A percentile compares a stretch with the other conserved stretches of the same genome.
phyloP scores from a whole-genome alignment of 495 filamentous ascomycete genomes.

The Aspergillus saccharolyticus region DNA sequence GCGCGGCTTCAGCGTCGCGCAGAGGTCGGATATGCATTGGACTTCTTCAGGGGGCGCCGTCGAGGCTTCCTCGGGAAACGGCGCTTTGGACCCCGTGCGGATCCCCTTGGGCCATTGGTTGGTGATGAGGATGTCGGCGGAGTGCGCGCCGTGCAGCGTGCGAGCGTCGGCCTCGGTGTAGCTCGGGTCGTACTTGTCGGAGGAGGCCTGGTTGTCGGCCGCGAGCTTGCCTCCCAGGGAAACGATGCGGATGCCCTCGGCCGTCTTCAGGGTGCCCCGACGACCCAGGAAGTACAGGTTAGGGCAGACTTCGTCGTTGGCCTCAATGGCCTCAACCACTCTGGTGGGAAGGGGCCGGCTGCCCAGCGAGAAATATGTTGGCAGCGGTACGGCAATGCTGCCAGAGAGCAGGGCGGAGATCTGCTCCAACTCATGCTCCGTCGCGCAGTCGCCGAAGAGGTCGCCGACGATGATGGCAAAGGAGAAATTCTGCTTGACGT shows the following conservation, averaged over 20 bases:
- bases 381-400: slow-evolving; percentile 63
- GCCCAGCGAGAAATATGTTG: slow-evolving; percentile 84
- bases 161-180: slow-evolving; percentile 76
- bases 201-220: slow-evolving; percentile 48
- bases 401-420: slow-evolving; percentile 64
- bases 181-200: slow-evolving; percentile 60
- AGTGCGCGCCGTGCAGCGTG: slow-evolving; percentile 63
- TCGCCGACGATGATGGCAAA: slow-evolving; percentile 81
- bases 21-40: slow-evolving; percentile 67
- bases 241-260: slow-evolving; percentile 81
- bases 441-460: slow-evolving; percentile 55
- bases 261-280: slow-evolving; percentile 77
- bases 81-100: slow-evolving; percentile 53
- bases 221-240: slow-evolving; percentile 69
- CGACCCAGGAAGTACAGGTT: slow-evolving; percentile 88
- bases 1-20: slow-evolving; percentile 67
- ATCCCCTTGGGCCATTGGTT: slow-evolving; percentile 76
- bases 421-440: slow-evolving; percentile 50
- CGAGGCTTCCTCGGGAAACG: slow-evolving; percentile 39
- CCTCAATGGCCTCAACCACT: slow-evolving; percentile 66
- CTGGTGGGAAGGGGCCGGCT: slow-evolving; percentile 57
- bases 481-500: slow-evolving; percentile 78
- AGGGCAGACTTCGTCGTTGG: slow-evolving; percentile 74
- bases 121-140: slow-evolving; percentile 81
- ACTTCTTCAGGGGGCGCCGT: slow-evolving; percentile 34